Conservation (phyloP, 495 filamentous ascomycete genomes). For the Bathelium albidoporum region DNA sequence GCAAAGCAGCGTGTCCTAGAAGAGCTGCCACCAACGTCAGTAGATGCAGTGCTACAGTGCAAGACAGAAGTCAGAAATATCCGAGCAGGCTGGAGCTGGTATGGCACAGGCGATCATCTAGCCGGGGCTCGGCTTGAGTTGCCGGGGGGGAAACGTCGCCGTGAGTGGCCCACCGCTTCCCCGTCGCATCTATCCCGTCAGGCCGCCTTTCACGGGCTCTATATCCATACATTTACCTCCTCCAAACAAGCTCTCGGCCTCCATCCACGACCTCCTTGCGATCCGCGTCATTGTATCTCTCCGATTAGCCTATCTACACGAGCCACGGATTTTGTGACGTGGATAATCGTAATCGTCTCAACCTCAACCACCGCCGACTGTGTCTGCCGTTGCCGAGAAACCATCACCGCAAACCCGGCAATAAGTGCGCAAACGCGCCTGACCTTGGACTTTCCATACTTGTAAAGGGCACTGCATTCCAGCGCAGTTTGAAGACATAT, state of each 20-base stretch:
- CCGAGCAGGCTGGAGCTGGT: not conserved
- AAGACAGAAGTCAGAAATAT: not conserved
- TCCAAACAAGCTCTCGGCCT: not conserved
- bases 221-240: not conserved
- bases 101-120: not conserved
- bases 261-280: not conserved
- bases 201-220: conserved; percentile 2
- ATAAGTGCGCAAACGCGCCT: not conserved
- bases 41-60: not conserved
- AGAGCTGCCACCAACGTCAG: not conserved
- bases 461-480: not conserved
- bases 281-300: not conserved
- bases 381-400: not conserved
- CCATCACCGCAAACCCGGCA: not conserved
- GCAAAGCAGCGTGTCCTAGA: not conserved
- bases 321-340: not conserved
- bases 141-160: not conserved
- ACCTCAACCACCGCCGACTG: not conserved
- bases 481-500: too few species aligned
- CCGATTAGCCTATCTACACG: not conserved
- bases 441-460: not conserved
- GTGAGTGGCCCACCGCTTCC: not conserved
- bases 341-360: not conserved
- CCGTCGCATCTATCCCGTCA: conserved; percentile 5
- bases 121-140: not conserved